phyloP scores from a whole-genome alignment of 2,329 filamentous ascomycete species.

The Penicillium sp. region DNA sequence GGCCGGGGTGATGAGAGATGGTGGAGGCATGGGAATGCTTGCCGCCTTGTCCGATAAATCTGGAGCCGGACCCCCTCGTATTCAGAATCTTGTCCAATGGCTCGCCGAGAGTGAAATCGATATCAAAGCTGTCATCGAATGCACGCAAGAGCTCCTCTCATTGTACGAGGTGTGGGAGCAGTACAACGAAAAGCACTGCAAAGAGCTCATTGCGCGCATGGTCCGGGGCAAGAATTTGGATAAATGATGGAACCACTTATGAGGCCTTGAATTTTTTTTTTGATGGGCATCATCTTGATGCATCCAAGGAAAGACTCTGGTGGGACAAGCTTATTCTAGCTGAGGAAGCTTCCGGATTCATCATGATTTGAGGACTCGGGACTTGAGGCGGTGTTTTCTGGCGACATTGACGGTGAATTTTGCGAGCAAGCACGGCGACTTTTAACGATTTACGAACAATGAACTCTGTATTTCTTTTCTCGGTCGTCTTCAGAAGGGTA shows the following conservation, averaged over 20 bases:
- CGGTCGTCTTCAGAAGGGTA: too few species aligned
- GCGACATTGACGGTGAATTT: too few species aligned
- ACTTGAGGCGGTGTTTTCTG: too few species aligned
- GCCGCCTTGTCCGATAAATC: slow-evolving; percentile 30
- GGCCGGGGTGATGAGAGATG: slow-evolving; percentile 33
- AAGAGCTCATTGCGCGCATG: slow-evolving; percentile 57
- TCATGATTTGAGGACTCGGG: too few species aligned
- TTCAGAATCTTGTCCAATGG: slow-evolving; percentile 69
- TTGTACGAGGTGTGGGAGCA: slow-evolving; percentile 73
- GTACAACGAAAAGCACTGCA: slow-evolving; percentile 59
- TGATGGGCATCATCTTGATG: too few species aligned
- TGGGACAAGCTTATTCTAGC: too few species aligned
- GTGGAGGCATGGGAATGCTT: slow-evolving; percentile 29
- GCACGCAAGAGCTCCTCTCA: slow-evolving; percentile 84
- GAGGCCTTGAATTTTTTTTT: background rate
- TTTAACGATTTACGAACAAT: too few species aligned
- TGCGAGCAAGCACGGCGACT: too few species aligned
- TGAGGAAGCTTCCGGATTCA: too few species aligned
- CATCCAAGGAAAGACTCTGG: too few species aligned
- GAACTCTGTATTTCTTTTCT: too few species aligned
- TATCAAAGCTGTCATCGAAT: slow-evolving; percentile 78
- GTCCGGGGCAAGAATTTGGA: slow-evolving; percentile 55
- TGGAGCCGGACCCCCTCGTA: slow-evolving; percentile 30
- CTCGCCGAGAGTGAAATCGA: slow-evolving; percentile 80
- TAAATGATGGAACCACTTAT: slow-evolving; percentile 37